Conservation (phyloP, 2,329 filamentous ascomycete genomes). For the Niveomyces coronatus region DNA sequence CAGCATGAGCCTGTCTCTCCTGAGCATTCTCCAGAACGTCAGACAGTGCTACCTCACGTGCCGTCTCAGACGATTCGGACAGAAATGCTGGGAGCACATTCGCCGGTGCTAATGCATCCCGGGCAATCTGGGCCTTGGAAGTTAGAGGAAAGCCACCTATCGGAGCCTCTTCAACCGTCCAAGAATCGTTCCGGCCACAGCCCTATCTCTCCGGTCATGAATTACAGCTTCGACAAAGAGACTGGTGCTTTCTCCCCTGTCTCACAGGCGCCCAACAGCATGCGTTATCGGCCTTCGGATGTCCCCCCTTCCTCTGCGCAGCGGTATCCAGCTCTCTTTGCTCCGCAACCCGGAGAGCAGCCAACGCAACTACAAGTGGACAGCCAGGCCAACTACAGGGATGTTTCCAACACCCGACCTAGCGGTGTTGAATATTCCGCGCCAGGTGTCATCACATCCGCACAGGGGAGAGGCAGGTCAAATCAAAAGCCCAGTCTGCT, state of each 20-base stretch:
- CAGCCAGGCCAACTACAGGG: constrained; percentile 13
- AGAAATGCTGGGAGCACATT: not conserved
- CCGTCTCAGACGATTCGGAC: not conserved
- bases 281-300: constrained; percentile 21
- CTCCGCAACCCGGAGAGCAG: constrained; percentile 13
- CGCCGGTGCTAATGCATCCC: constrained; percentile 14
- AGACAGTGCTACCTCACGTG: not conserved
- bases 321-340: constrained; percentile 39
- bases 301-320: constrained; percentile 41
- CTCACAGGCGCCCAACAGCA: constrained; percentile 5
- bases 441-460: constrained; percentile 24
- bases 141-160: constrained; percentile 43
- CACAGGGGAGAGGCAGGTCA: constrained; percentile 25
- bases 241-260: constrained; percentile 24
- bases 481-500: constrained; percentile 37
- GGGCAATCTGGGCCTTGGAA: constrained; percentile 37
- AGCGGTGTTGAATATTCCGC: constrained; percentile 29
- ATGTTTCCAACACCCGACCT: constrained; percentile 28
- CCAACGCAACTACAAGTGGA: not conserved
- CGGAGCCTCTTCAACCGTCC: constrained; percentile 34
- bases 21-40: not conserved
- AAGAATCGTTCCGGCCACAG: constrained; percentile 24
- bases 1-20: not conserved
- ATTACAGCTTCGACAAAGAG: constrained; percentile 41
- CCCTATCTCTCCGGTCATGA: constrained; percentile 17